Conservation (phyloP, 495 filamentous ascomycete genomes). For the Aspergillus campestris region DNA sequence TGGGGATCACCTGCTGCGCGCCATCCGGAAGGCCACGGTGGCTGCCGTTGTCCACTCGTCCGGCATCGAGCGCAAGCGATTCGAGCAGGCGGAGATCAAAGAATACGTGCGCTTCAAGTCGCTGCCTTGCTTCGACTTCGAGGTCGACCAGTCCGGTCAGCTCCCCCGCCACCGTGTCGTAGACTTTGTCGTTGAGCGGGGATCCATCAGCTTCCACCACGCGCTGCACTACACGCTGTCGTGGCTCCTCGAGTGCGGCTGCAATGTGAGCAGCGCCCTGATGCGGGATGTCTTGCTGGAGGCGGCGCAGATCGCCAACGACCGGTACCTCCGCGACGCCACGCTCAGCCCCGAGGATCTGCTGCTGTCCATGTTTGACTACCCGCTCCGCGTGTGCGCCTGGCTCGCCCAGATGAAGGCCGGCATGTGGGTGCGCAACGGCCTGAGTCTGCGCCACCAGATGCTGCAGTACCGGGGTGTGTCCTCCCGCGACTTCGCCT, state of each 20-base stretch:
- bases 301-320: conserved; percentile 38
- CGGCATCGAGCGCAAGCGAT: conserved; percentile 80
- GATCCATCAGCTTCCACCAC: conserved; percentile 96
- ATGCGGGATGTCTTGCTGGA: conserved; percentile 56
- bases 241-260: conserved; percentile 89
- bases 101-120: conserved; percentile 71
- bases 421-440: conserved; percentile 97
- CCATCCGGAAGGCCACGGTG: conserved; percentile 69
- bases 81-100: conserved; percentile 82
- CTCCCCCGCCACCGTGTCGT: conserved; percentile 54
- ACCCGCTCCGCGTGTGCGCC: conserved; percentile 82
- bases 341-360: conserved; percentile 56
- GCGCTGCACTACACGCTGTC: conserved; percentile 95
- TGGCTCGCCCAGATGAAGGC: conserved; percentile 98
- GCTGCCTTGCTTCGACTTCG: conserved; percentile 72
- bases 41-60: conserved; percentile 75
- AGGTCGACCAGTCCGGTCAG: conserved; percentile 39
- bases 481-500: conserved; percentile 76
- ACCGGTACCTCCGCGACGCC: conserved; percentile 17
- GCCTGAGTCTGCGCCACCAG: conserved; percentile 89
- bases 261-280: conserved; percentile 57
- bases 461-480: conserved; percentile 87
- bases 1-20: conserved; percentile 53
- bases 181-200: conserved; percentile 76
- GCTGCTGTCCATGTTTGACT: conserved; percentile 83